phyloP scores from a whole-genome alignment of 148 eudicot species.

The Tetragonia tetragonoides region DNA sequence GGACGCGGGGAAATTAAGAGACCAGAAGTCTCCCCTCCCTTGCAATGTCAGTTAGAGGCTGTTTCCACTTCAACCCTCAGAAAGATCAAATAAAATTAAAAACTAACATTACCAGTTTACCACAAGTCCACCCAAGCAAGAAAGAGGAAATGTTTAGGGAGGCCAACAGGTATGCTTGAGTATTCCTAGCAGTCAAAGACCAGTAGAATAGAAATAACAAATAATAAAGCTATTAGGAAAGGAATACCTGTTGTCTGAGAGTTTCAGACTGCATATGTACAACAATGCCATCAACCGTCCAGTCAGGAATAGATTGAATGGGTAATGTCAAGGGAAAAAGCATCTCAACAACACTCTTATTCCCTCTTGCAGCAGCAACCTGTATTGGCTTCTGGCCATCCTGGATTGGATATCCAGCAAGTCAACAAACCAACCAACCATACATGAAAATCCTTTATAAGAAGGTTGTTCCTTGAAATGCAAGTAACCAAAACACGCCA shows the following conservation, averaged over 20 bases:
- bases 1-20: no score
- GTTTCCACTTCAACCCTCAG: neutral
- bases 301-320: conserved; percentile 48
- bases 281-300: conserved; percentile 80
- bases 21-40: no score
- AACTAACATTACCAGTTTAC: no score
- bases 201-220: neutral
- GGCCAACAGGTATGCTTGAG: no score
- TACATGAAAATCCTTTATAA: neutral
- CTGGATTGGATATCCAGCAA: conserved; percentile 32
- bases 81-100: no score
- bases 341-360: conserved; percentile 57
- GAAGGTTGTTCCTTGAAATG: neutral
- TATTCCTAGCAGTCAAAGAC: no score
- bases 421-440: neutral
- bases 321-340: conserved; percentile 63
- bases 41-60: neutral
- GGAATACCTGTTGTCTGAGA: conserved; percentile 53
- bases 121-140: no score
- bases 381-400: conserved; percentile 76
- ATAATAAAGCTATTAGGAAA: neutral
- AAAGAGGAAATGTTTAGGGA: no score
- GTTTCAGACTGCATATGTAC: conserved; percentile 64
- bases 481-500: neutral
- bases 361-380: conserved; percentile 79